Percentiles rank a stretch among this genome's conserved stretches.
These are phyloP conservation scores for Talaromyces verruculosus DNA, from an alignment of 2,329 filamentous ascomycete genomes.

Conservation along the genomic window DNA sequence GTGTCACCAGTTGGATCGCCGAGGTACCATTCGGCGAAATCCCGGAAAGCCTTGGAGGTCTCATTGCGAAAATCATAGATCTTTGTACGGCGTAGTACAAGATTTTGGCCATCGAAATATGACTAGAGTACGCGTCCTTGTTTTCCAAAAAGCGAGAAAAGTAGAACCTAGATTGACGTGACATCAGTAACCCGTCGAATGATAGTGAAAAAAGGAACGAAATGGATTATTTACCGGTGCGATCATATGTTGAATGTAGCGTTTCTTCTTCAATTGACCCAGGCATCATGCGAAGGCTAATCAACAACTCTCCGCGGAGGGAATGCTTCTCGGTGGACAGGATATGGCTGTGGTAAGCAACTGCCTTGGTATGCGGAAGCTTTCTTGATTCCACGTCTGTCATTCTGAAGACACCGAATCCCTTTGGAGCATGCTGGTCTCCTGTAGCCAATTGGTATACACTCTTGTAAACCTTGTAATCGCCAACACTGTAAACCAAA, in stretches of 20 bases:
- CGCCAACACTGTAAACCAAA: background rate
- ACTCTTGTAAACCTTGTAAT: background rate
- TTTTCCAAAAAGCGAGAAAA: background rate
- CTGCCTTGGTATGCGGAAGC: background rate
- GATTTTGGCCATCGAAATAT: background rate
- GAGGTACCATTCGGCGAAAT: background rate
- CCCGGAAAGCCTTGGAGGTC: background rate
- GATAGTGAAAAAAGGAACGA: background rate
- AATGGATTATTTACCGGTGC: background rate
- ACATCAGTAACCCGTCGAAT: background rate
- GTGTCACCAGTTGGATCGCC: background rate
- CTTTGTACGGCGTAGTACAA: background rate
- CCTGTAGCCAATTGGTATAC: background rate
- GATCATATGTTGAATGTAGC: background rate
- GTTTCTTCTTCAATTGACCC: background rate
- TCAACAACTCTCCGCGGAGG: background rate
- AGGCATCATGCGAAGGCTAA: background rate
- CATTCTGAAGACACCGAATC: background rate
- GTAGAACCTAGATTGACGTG: background rate
- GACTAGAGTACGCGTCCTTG: background rate
- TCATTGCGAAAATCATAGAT: background rate
- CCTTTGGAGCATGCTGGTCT: background rate
- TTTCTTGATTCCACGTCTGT: background rate
- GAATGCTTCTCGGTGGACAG: background rate
- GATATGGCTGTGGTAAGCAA: background rate